Evolutionary conservation across 1,284 basidiomycete genomes (phyloP).

Genomic region (Cystobasidium pallidum): DNA sequence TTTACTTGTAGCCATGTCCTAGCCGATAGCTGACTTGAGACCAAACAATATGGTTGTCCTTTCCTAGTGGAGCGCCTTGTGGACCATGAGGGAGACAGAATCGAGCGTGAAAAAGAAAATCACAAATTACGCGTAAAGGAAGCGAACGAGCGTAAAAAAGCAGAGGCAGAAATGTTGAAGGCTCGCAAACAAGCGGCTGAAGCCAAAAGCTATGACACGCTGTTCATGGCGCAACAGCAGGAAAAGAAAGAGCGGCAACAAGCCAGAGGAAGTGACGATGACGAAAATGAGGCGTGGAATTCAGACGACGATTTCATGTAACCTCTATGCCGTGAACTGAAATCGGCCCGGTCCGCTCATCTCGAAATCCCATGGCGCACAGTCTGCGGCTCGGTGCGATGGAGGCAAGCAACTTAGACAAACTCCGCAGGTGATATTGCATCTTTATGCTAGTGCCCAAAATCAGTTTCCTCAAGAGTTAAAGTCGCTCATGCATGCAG

Average conservation of each 20-base stretch:
- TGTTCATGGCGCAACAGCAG: slow-evolving; percentile 60
- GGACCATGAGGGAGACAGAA: slow-evolving; percentile 84
- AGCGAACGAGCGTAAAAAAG: slow-evolving; percentile 35
- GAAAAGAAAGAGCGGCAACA: slow-evolving; percentile 33
- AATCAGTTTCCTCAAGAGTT: no score
- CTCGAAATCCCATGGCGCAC: no score
- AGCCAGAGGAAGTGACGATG: slow-evolving; percentile 44
- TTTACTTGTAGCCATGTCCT: no score
- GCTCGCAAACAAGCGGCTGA: slow-evolving; percentile 74
- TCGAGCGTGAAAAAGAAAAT: slow-evolving; percentile 65
- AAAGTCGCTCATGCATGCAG: no score
- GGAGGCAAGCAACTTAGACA: no score
- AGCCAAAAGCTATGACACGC: slow-evolving; percentile 71
- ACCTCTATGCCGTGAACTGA: not conserved
- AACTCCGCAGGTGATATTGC: no score
- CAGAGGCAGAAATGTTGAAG: slow-evolving; percentile 63
- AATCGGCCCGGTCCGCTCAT: no score
- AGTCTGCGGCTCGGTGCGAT: no score
- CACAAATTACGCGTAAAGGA: slow-evolving; percentile 46
- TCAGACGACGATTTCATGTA: slow-evolving; percentile 51
- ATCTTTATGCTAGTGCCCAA: no score
- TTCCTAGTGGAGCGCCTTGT: slow-evolving; percentile 66
- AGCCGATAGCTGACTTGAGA: slow-evolving; percentile 13
- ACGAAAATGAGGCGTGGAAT: slow-evolving; percentile 46
- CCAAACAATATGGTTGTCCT: slow-evolving; percentile 37